Conservation (phyloP, 176 grass and related monocot species). For the Thinopyrum elongatum region DNA sequence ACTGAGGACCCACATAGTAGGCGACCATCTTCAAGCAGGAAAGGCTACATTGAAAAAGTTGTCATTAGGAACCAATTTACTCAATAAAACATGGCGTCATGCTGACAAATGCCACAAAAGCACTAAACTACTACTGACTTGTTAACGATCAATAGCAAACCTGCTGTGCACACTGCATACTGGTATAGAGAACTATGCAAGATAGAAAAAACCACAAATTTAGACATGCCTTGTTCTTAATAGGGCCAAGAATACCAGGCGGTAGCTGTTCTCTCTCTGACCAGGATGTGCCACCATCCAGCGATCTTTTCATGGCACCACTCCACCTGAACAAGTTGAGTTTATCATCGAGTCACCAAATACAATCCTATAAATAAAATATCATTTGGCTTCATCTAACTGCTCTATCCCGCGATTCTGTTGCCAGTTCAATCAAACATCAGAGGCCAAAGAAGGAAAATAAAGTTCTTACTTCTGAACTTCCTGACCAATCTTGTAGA, state of each 20-base stretch:
- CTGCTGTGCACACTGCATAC: neutral
- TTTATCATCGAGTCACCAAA: neutral
- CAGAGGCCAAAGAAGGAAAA: neutral
- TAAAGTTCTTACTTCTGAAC: constrained; percentile 66
- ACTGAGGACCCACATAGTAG: constrained; percentile 92
- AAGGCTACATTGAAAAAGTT: constrained; percentile 53
- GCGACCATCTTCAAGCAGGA: constrained; percentile 77
- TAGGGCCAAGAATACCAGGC: constrained; percentile 93
- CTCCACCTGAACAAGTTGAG: constrained; percentile 63
- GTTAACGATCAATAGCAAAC: neutral
- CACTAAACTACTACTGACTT: neutral
- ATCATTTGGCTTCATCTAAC: too few relatives aligned
- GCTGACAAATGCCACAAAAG: neutral
- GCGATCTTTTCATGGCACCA: constrained; percentile 91
- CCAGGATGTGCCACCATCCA: constrained; percentile 79
- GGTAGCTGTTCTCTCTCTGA: constrained; percentile 82
- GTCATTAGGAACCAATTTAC: neutral
- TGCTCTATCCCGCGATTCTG: neutral
- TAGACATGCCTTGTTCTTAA: constrained; percentile 85
- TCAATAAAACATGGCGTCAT: neutral
- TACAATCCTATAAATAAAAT: neutral
- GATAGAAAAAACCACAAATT: neutral
- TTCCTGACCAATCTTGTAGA: constrained; percentile 96
- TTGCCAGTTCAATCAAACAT: neutral
- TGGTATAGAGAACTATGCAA: constrained; percentile 8